These are phyloP conservation scores for Didymella exigua DNA, from an alignment of 2,329 filamentous ascomycete species.

Conservation along the genomic window DNA sequence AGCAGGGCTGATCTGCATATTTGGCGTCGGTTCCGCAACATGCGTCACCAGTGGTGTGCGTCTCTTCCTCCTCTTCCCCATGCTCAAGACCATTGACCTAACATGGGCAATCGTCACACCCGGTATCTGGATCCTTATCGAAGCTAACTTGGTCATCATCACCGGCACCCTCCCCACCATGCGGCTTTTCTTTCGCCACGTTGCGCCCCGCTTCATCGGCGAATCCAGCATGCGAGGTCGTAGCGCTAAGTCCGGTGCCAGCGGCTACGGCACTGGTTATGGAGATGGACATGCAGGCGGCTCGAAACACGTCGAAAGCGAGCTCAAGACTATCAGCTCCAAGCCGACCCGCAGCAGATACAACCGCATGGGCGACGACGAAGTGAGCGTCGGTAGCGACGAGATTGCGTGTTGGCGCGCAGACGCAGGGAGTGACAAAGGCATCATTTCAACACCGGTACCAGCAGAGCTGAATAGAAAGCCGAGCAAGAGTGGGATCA, in stretches of 20 bases:
- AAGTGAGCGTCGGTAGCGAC: conserved; percentile 18
- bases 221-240: conserved; percentile 16
- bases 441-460: neutral
- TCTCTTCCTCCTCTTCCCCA: conserved; percentile 1
- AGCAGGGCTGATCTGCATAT: conserved; percentile 25
- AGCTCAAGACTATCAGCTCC: conserved; percentile 18
- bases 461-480: neutral
- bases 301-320: neutral
- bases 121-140: conserved; percentile 38
- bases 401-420: conserved; percentile 6
- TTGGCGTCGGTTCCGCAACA: conserved; percentile 25
- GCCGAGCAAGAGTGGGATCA: neutral
- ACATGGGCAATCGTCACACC: conserved; percentile 24
- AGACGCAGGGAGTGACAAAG: neutral
- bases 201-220: conserved; percentile 36
- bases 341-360: conserved; percentile 4
- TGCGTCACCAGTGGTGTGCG: conserved; percentile 10
- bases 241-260: neutral
- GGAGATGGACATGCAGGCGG: conserved; percentile 4
- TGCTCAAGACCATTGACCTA: conserved; percentile 16
- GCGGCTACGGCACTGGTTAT: neutral
- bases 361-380: conserved; percentile 13
- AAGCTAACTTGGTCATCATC: conserved; percentile 51
- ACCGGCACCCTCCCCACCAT: conserved; percentile 52
- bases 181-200: conserved; percentile 49